phyloP scores from a whole-genome alignment of 106 monocot genomes.

The Ottelia alismoides region DNA sequence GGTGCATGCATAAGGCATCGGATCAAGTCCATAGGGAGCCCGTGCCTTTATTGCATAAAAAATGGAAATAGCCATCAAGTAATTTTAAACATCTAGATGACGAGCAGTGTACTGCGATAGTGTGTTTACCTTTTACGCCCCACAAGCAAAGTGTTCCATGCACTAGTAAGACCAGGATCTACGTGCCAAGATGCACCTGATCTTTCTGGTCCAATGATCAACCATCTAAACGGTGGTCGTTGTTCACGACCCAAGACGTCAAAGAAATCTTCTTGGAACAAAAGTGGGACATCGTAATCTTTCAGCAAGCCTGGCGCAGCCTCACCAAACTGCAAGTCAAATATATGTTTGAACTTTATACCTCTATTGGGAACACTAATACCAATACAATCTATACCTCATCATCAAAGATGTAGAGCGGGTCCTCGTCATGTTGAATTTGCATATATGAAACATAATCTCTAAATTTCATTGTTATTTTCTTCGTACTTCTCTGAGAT shows the following conservation, averaged over 20 bases:
- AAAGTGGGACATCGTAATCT: slow-evolving; percentile 75
- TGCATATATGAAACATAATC: slow-evolving; percentile 92
- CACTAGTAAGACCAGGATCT: slow-evolving; percentile 93
- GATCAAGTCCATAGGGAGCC: too few relatives aligned
- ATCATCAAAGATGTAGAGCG: slow-evolving; percentile 97
- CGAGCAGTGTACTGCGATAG: too few relatives aligned
- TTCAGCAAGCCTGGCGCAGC: slow-evolving; percentile 65
- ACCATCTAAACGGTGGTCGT: slow-evolving; percentile 92
- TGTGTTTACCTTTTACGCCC: slow-evolving; percentile 81
- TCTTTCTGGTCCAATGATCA: slow-evolving; percentile 92
- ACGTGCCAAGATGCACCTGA: slow-evolving; percentile 99
- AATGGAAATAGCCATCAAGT: too few relatives aligned
- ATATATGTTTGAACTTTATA: background rate
- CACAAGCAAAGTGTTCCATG: slow-evolving; percentile 90
- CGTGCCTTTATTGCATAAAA: too few relatives aligned
- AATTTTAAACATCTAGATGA: too few relatives aligned
- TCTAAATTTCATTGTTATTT: slow-evolving; percentile 75
- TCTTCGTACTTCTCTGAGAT: slow-evolving; percentile 80
- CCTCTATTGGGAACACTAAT: background rate
- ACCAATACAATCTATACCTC: slow-evolving; percentile 23
- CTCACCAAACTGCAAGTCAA: slow-evolving; percentile 74
- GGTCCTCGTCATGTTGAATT: slow-evolving; percentile 93
- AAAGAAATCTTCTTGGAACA: slow-evolving; percentile 93
- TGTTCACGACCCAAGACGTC: slow-evolving; percentile 69
- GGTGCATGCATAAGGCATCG: too few relatives aligned